phyloP scores from a whole-genome alignment of 257 asterid genomes.

The Solanum chaucha region DNA sequence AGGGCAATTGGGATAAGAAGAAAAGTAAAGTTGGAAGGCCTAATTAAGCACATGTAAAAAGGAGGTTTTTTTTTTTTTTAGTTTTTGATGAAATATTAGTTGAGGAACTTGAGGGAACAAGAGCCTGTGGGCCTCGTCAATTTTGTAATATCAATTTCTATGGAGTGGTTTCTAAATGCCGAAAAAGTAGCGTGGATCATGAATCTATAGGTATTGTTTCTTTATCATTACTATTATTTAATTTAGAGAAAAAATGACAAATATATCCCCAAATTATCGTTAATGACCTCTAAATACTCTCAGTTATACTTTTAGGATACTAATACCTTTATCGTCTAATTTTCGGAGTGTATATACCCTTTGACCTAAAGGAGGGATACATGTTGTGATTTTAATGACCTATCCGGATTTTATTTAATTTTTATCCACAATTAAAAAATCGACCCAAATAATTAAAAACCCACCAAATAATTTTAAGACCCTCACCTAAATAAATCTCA shows the following conservation, averaged over 20 bases:
- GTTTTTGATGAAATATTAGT: not conserved
- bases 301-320: too few relatives aligned
- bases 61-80: not conserved
- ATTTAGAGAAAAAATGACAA: not conserved
- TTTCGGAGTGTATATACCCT: not conserved
- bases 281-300: not conserved
- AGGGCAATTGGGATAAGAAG: not conserved
- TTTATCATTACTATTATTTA: too few relatives aligned
- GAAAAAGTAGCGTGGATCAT: not conserved
- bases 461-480: too few relatives aligned
- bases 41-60: not conserved
- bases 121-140: not conserved
- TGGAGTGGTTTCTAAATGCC: not conserved
- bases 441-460: too few relatives aligned
- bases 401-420: too few relatives aligned
- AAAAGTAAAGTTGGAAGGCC: not conserved
- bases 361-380: not conserved
- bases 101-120: not conserved
- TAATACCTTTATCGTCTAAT: too few relatives aligned
- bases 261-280: too few relatives aligned
- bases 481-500: too few relatives aligned
- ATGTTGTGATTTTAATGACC: not conserved
- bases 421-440: not conserved
- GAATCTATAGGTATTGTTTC: not conserved
- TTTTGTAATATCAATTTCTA: not conserved